Evolutionary conservation across 306 rosid species (phyloP).

Genomic region (Citrullus colocynthis): DNA sequence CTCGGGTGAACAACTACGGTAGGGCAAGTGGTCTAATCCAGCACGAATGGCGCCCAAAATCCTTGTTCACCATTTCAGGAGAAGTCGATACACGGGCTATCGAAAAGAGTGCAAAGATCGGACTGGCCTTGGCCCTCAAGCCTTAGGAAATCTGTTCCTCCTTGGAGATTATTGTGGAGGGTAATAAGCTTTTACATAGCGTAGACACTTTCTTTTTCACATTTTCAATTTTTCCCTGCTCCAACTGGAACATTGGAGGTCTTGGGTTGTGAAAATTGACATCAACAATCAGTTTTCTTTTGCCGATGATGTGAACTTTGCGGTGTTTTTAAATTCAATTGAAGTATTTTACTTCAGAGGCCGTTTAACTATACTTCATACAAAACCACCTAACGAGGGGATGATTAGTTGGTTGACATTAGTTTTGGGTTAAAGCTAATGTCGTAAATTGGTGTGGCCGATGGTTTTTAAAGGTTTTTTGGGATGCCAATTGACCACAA

Average conservation of each 20-base stretch:
- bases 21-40: conserved; percentile 68
- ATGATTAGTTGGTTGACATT: too few species aligned
- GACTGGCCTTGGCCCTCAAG: conserved; percentile 78
- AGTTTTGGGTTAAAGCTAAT: too few species aligned
- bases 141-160: conserved; percentile 24
- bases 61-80: conserved; percentile 67
- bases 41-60: conserved; percentile 80
- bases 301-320: neutral
- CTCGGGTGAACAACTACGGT: conserved; percentile 77
- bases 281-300: conserved; percentile 17
- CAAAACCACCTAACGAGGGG: too few species aligned
- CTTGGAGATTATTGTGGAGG: conserved; percentile 6
- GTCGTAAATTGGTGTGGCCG: too few species aligned
- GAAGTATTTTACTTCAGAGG: neutral
- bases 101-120: conserved; percentile 84
- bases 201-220: neutral
- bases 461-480: too few species aligned
- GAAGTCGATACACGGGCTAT: conserved; percentile 78
- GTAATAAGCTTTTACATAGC: neutral
- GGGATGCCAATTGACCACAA: too few species aligned
- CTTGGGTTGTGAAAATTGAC: conserved; percentile 46
- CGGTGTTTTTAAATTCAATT: neutral
- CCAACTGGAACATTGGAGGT: conserved; percentile 18
- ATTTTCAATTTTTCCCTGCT: neutral
- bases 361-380: too few species aligned